A percentile compares a stretch with the other conserved stretches of the same genome.
Evolutionary conservation across 2,329 filamentous ascomycete genomes (phyloP).

Genomic region (Uncinocarpus reesii): DNA sequence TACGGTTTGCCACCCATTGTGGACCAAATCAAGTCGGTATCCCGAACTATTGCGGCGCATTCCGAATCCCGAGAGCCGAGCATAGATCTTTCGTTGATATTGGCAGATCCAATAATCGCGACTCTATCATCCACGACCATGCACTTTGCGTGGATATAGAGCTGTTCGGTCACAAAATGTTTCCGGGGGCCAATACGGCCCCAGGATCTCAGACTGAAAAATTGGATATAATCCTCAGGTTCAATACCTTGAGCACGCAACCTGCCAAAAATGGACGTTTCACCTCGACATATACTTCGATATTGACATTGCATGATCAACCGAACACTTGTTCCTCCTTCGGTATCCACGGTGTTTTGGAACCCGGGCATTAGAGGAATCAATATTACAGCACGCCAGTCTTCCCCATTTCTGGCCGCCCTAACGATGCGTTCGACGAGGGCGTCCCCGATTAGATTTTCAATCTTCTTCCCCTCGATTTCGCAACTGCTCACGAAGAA

Average conservation of each 20-base stretch:
- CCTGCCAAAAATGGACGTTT: conserved; percentile 79
- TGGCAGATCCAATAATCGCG: conserved; percentile 70
- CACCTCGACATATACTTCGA: conserved; percentile 85
- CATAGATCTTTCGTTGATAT: conserved; percentile 64
- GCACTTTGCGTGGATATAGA: conserved; percentile 90
- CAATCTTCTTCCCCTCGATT: conserved; percentile 70
- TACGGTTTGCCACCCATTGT: conserved; percentile 64
- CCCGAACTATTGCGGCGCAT: conserved; percentile 77
- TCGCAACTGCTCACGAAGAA: conserved; percentile 86
- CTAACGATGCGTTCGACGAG: conserved; percentile 84
- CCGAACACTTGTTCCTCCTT: conserved; percentile 72
- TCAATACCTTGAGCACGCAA: conserved; percentile 65
- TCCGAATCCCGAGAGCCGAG: conserved; percentile 77
- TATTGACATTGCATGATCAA: conserved; percentile 99
- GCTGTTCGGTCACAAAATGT: conserved; percentile 70
- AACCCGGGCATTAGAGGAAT: conserved; percentile 92
- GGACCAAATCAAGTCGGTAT: conserved; percentile 58
- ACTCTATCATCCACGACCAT: conserved; percentile 68
- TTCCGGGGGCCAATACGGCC: conserved; percentile 81
- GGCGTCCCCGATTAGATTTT: conserved; percentile 75
- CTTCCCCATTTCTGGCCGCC: conserved; percentile 70
- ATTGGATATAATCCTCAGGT: conserved; percentile 70
- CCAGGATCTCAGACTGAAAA: conserved; percentile 89
- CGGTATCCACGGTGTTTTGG: conserved; percentile 74
- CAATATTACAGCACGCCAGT: conserved; percentile 81